Conservation (phyloP, 192 early-diverging fungal species). For the Backusella australiensis region DNA sequence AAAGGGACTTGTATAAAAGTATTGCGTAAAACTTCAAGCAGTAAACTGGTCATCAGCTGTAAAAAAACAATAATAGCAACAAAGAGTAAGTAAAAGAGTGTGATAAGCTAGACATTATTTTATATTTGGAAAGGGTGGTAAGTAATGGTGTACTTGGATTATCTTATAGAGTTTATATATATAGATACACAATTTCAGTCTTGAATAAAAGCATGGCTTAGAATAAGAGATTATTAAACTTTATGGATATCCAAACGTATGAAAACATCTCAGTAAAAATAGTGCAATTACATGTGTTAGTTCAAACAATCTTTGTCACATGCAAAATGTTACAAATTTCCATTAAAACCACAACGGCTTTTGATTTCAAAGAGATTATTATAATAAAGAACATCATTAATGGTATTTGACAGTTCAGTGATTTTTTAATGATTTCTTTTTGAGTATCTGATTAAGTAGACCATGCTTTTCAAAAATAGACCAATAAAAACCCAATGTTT, state of each 20-base stretch:
- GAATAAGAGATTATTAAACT: not conserved
- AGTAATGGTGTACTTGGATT: not conserved
- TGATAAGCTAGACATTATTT: not conserved
- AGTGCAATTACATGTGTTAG: not conserved
- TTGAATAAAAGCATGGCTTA: not conserved
- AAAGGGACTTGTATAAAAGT: no score
- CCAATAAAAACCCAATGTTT: not conserved
- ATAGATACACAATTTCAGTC: not conserved
- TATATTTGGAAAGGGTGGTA: not conserved
- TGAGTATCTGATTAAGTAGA: not conserved
- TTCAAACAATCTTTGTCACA: not conserved
- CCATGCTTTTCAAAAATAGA: not conserved
- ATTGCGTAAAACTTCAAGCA: no score
- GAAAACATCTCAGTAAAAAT: not conserved
- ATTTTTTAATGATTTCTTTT: not conserved
- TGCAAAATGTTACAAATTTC: not conserved
- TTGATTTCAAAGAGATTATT: not conserved
- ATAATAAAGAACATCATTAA: not conserved
- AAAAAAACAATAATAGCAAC: not conserved
- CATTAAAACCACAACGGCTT: not conserved
- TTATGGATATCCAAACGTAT: not conserved
- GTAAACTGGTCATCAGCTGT: no score
- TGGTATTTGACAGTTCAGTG: not conserved
- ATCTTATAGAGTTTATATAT: not conserved
- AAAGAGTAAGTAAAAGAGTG: not conserved